Conservation (phyloP, 352 stramenopile species). For the Pythium guiyangense region DNA sequence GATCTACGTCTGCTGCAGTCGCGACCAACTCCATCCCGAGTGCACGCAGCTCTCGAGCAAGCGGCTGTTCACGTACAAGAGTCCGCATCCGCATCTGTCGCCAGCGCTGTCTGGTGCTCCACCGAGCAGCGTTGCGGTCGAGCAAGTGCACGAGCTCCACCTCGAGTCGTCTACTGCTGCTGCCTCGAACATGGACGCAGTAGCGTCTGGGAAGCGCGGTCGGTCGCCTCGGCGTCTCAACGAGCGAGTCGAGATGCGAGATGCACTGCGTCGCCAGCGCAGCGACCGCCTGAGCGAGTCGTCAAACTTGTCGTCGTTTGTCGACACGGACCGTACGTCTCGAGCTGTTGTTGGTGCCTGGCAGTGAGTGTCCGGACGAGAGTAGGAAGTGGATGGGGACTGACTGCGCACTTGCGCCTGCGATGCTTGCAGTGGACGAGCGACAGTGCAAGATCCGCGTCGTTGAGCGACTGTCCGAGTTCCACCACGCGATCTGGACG, state of each 20-base stretch:
- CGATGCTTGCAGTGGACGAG: conserved; percentile 65
- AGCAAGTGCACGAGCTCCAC: background rate
- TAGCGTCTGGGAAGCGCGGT: conserved; percentile 37
- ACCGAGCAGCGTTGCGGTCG: background rate
- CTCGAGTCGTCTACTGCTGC: background rate
- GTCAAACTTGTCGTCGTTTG: conserved; percentile 55
- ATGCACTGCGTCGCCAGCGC: conserved; percentile 1
- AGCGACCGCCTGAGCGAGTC: conserved; percentile 7
- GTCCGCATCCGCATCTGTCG: conserved; percentile 27
- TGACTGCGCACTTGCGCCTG: conserved; percentile 5
- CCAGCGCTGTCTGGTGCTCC: too few relatives aligned
- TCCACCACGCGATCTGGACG: conserved; percentile 72
- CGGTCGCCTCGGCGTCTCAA: conserved; percentile 24
- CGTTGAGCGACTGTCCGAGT: conserved; percentile 78
- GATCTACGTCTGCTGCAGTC: conserved; percentile 52
- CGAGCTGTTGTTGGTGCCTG: background rate
- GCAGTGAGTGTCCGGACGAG: background rate
- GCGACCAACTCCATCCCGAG: conserved; percentile 14
- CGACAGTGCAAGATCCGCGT: conserved; percentile 87
- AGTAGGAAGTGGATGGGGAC: too few relatives aligned
- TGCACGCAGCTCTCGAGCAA: conserved; percentile 44
- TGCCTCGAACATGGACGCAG: background rate
- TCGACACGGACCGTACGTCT: conserved; percentile 61
- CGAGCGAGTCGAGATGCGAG: background rate
- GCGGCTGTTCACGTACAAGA: conserved; percentile 55